Evolutionary conservation across 805 yeast genomes (phyloP).

Genomic region (Yarrowia porcina): DNA sequence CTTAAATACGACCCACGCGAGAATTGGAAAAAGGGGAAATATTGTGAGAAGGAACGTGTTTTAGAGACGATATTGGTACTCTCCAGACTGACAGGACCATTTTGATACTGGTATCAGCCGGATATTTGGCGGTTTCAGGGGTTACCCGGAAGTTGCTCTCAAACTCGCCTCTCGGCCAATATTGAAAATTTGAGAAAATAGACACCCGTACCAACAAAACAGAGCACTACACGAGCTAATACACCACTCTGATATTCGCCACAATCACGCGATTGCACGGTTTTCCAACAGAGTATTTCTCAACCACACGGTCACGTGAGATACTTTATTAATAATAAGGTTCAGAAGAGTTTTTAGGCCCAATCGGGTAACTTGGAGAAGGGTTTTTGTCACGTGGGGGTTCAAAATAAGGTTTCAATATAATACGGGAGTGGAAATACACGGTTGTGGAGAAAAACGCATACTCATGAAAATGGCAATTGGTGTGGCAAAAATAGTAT

Average conservation of each 20-base stretch:
- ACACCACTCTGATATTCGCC: not conserved
- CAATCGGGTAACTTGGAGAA: not conserved
- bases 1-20: not conserved
- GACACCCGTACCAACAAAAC: too few species aligned
- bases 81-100: not conserved
- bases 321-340: not conserved
- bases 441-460: too few species aligned
- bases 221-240: too few species aligned
- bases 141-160: slow-evolving; percentile 25
- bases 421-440: too few species aligned
- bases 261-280: not conserved
- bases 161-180: not conserved
- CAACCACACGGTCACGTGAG: not conserved
- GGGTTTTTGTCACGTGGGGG: not conserved
- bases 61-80: not conserved
- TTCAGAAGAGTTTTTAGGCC: not conserved
- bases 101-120: not conserved
- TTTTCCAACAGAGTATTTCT: not conserved
- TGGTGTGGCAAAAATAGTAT: too few species aligned
- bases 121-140: not conserved
- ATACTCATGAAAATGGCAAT: too few species aligned
- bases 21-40: too few species aligned
- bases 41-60: not conserved
- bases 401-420: not conserved
- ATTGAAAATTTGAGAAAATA: not conserved